These are phyloP conservation scores for Streptanthus diversifolius DNA, from an alignment of 345 rosid genomes.

Conservation along the genomic window DNA sequence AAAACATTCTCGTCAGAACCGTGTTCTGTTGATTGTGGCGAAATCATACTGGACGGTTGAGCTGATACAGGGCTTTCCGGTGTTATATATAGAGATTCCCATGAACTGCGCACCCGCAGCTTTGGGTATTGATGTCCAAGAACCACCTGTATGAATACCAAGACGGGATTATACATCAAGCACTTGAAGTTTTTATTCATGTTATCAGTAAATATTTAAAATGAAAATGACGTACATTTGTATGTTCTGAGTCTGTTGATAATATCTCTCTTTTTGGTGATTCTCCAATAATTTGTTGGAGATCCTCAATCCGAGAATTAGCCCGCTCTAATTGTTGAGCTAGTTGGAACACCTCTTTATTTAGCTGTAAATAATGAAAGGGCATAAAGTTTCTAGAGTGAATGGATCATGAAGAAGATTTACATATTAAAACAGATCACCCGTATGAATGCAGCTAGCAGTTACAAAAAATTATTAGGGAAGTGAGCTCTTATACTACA, in stretches of 20 bases:
- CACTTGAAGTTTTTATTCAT: slow-evolving; percentile 7
- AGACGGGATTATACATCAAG: slow-evolving; percentile 1
- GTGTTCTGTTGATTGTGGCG: slow-evolving; percentile 55
- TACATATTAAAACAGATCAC: background rate
- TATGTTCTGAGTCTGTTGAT: slow-evolving; percentile 39
- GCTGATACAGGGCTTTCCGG: slow-evolving; percentile 41
- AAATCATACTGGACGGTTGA: slow-evolving; percentile 41
- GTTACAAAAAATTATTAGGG: background rate
- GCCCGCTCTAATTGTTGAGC: slow-evolving; percentile 51
- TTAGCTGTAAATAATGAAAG: slow-evolving; percentile 45
- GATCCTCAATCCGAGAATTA: slow-evolving; percentile 58
- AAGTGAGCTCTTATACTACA: background rate
- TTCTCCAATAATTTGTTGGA: slow-evolving; percentile 42
- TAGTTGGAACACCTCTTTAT: slow-evolving; percentile 54
- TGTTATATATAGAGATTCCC: slow-evolving; percentile 47
- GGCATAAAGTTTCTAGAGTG: slow-evolving; percentile 8
- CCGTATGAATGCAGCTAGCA: background rate
- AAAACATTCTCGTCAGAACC: slow-evolving; percentile 54
- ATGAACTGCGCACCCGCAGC: slow-evolving; percentile 59
- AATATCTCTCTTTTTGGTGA: slow-evolving; percentile 25
- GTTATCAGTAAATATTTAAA: background rate
- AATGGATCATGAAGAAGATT: slow-evolving; percentile 7
- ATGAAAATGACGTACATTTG: slow-evolving; percentile 1
- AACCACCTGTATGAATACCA: slow-evolving; percentile 44
- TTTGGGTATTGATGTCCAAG: slow-evolving; percentile 58